phyloP scores from a whole-genome alignment of 2,329 filamentous ascomycete species.

The Cercospora berteroae region DNA sequence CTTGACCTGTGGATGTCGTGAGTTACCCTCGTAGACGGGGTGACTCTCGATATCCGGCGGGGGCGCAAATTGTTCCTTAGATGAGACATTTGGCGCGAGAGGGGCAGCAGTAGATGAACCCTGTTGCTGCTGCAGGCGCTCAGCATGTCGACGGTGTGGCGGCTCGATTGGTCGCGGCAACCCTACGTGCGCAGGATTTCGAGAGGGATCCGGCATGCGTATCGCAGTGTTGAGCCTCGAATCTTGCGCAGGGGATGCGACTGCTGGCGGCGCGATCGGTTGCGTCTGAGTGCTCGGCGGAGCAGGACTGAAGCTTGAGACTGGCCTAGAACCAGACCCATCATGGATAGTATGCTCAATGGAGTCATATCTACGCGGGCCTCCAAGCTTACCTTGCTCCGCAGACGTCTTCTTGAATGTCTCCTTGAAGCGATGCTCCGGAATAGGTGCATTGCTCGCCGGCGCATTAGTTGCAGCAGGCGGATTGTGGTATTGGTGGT shows the following conservation, averaged over 20 bases:
- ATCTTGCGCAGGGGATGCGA: slow-evolving; percentile 29
- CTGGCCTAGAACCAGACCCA: slow-evolving; percentile 29
- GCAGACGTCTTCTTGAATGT: slow-evolving; percentile 39
- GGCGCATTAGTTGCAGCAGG: slow-evolving; percentile 19
- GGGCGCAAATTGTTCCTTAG: slow-evolving; percentile 48
- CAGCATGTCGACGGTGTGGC: slow-evolving; percentile 19
- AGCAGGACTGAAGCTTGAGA: slow-evolving; percentile 29
- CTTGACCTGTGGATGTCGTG: slow-evolving; percentile 64
- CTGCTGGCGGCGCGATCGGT: slow-evolving; percentile 31
- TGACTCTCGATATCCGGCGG: slow-evolving; percentile 72
- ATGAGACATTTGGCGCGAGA: slow-evolving; percentile 26
- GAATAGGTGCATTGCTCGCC: slow-evolving; percentile 11
- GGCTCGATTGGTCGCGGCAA: slow-evolving; percentile 30
- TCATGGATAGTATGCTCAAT: slow-evolving; percentile 36
- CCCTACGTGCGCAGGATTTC: slow-evolving; percentile 34
- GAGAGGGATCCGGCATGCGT: slow-evolving; percentile 36
- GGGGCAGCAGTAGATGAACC: slow-evolving; percentile 22
- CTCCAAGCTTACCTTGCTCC: slow-evolving; percentile 31
- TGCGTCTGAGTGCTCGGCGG: slow-evolving; percentile 38
- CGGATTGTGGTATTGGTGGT: slow-evolving; percentile 29
- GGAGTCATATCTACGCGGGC: slow-evolving; percentile 29
- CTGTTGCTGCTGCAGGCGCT: slow-evolving; percentile 14
- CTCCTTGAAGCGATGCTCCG: slow-evolving; percentile 32
- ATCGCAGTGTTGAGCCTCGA: slow-evolving; percentile 30
- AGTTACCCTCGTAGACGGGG: slow-evolving; percentile 69